Conservation (phyloP, 345 rosid species). For the Erodium maritimum region DNA sequence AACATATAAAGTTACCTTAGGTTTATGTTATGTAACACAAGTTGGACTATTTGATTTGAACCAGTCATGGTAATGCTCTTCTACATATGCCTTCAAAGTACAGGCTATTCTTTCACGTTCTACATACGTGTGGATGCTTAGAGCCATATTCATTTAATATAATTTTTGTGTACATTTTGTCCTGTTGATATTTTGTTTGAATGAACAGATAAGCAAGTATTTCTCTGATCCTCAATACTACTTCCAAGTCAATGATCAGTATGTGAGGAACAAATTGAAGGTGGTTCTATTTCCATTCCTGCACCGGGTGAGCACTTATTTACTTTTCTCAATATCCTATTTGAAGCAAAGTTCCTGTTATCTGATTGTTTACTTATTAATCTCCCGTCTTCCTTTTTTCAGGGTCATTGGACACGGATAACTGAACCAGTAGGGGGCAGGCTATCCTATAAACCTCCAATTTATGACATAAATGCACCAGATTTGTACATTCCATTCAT, state of each 20-base stretch:
- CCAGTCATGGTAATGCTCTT: background rate
- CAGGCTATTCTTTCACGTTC: no score
- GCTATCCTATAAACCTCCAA: slow-evolving; percentile 55
- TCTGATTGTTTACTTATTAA: slow-evolving; percentile 2
- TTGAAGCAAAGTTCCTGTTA: background rate
- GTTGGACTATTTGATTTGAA: no score
- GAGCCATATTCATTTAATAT: background rate
- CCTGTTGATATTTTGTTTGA: slow-evolving; percentile 3
- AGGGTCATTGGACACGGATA: slow-evolving; percentile 69
- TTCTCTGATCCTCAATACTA: slow-evolving; percentile 96
- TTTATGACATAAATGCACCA: slow-evolving; percentile 65
- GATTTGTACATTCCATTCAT: slow-evolving; percentile 65
- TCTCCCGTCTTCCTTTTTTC: slow-evolving; percentile 3
- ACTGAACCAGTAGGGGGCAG: slow-evolving; percentile 61
- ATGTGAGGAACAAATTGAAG: slow-evolving; percentile 95
- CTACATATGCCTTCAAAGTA: no score
- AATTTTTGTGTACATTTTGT: background rate
- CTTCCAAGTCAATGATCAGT: slow-evolving; percentile 93
- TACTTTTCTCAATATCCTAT: background rate
- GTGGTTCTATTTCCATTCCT: slow-evolving; percentile 81
- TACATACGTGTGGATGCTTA: background rate
- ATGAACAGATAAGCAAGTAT: slow-evolving; percentile 65
- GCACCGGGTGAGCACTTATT: slow-evolving; percentile 54
- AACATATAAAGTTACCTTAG: no score
- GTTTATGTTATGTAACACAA: no score